Conservation (phyloP, 1,139 yeast genomes). For the Pichia sp. region DNA sequence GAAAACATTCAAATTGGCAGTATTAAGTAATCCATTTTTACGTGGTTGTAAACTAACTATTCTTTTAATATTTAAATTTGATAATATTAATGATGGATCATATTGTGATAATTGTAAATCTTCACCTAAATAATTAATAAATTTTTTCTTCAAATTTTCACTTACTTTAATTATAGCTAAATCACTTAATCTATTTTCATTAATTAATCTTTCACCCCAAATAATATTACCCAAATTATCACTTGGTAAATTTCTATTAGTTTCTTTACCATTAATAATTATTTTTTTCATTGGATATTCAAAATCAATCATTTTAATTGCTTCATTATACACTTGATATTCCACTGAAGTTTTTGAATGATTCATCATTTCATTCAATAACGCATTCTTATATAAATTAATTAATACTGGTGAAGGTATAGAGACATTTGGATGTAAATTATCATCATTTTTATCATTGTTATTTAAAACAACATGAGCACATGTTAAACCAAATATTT, state of each 20-base stretch:
- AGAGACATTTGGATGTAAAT: constrained; percentile 67
- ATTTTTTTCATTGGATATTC: constrained; percentile 45
- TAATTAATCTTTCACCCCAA: constrained; percentile 87
- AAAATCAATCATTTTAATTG: constrained; percentile 47
- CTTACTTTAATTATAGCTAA: constrained; percentile 75
- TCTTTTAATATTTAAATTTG: constrained; percentile 60
- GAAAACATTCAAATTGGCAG: constrained; percentile 70
- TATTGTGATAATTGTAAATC: constrained; percentile 67
- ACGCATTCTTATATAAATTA: constrained; percentile 63
- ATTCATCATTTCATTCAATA: constrained; percentile 55
- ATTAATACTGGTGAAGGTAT: constrained; percentile 80
- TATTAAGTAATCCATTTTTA: constrained; percentile 22
- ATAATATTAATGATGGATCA: constrained; percentile 79
- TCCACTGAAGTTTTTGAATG: constrained; percentile 48
- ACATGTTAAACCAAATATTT: constrained; percentile 83
- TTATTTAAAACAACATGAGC: constrained; percentile 76
- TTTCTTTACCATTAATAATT: constrained; percentile 30
- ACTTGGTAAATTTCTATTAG: constrained; percentile 44
- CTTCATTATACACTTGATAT: constrained; percentile 58
- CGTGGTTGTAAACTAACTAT: constrained; percentile 32
- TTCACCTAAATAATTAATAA: constrained; percentile 71
- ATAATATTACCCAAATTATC: constrained; percentile 73
- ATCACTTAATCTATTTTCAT: constrained; percentile 55
- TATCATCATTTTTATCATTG: constrained; percentile 29
- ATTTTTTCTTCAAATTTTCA: constrained; percentile 33